Base-by-base conservation (phyloP, 306 rosid genomes). In the Neltuma alba region DNA sequence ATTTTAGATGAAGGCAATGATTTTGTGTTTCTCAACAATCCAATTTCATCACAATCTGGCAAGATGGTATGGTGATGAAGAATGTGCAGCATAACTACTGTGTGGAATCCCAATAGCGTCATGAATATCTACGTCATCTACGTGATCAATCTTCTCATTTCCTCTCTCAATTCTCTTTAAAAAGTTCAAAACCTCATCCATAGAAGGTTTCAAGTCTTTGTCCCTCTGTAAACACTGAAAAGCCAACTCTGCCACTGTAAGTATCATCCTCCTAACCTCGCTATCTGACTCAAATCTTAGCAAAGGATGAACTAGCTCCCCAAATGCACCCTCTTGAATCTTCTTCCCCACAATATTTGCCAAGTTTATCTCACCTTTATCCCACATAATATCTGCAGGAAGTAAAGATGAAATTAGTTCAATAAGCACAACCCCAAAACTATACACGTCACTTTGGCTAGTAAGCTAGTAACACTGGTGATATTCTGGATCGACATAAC, bases 371-470 rank as follows among this genome's bases (percentile, higher is more conserved):
- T 91, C 96, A 80, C 86, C 86, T 21, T 75, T 70, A 7, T 69
- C 83, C 77, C 93, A 79, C 25, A 50, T 66, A 16, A 87, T 83
- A 66, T 91, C 92, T 79, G 89, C 93, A 0, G 96, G 92, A 5
- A 88, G 89, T 87, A 82, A 45, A 20, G 96, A 91, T 31, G 96
- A 89, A 50, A 89, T 72, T 9, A 91, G 85, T 86, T 91, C 93
- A 3, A 85, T 75, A 13, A 91, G 89, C 50, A 86, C 89, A 30
- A 89, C 93, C n/a, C 96, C 89, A 31, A 91, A 91, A 76, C 89
- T 89, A 52, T 85, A 85, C 14, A 89, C 96, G 57, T 91, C 92
- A 34, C 96, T 91, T 87, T 91, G n/a, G n/a, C n/a, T n/a, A n/a
- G n/a, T n/a, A n/a, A n/a, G n/a, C n/a, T n/a, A n/a, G n/a, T n/a